Percentiles rank a stretch among this genome's conserved stretches.
These are phyloP conservation scores for Massariosphaeria phaeospora DNA, from an alignment of 495 filamentous ascomycete genomes.

Conservation along the genomic window DNA sequence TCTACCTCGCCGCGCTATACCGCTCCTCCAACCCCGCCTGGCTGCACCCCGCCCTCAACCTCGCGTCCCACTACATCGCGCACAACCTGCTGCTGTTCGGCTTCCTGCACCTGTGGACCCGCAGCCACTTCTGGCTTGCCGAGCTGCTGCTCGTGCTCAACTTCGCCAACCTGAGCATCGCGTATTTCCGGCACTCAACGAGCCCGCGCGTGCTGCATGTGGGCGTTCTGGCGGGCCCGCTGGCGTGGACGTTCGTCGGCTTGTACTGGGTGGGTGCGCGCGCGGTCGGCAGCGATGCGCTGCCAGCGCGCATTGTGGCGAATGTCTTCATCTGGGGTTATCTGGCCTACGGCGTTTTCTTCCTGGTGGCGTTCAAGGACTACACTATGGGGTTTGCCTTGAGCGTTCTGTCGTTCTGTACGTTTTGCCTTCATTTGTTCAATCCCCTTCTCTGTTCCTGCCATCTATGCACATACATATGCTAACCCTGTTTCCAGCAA, in stretches of 20 bases:
- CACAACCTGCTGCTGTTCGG: conserved; percentile 74
- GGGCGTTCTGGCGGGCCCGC: conserved; percentile 66
- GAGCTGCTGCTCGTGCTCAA: conserved; percentile 74
- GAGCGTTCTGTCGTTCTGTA: conserved; percentile 64
- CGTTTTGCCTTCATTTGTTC: conserved; percentile 19
- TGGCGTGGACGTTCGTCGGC: conserved; percentile 78
- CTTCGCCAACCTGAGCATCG: conserved; percentile 66
- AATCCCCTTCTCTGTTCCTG: background rate
- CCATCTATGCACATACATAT: background rate
- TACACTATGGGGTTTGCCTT: conserved; percentile 78
- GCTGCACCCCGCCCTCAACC: conserved; percentile 65
- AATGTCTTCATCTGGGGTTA: conserved; percentile 85
- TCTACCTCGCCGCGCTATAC: conserved; percentile 74
- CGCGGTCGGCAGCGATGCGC: conserved; percentile 54
- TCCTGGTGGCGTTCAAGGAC: conserved; percentile 67
- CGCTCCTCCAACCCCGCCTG: conserved; percentile 51
- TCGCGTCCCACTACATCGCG: conserved; percentile 78
- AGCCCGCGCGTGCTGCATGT: conserved; percentile 68
- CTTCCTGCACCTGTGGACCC: conserved; percentile 78
- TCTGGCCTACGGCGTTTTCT: conserved; percentile 64
- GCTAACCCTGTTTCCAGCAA: conserved; percentile 42
- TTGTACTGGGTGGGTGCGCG: conserved; percentile 85
- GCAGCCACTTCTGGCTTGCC: conserved; percentile 63
- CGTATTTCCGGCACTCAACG: conserved; percentile 70
- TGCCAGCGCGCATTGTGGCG: conserved; percentile 68